These are phyloP conservation scores for Pachyrhizus erosus DNA, from an alignment of 306 rosid genomes.

Conservation along the genomic window DNA sequence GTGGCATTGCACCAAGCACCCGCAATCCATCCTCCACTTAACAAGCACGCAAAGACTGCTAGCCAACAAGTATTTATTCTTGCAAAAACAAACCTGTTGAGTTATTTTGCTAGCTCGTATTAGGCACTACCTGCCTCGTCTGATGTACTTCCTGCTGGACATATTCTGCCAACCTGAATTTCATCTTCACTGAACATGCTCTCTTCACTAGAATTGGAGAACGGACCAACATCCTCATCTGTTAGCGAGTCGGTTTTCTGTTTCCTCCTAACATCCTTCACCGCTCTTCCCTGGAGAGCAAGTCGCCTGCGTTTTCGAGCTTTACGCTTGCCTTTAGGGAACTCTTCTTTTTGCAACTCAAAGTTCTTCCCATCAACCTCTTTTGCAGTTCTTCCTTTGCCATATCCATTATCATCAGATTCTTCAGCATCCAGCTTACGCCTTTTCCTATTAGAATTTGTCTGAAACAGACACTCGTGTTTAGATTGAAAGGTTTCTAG, in stretches of 20 bases:
- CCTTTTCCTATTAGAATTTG: constrained; percentile 85
- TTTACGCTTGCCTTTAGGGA: constrained; percentile 96
- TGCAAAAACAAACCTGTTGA: constrained; percentile 11
- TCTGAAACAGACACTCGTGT: constrained; percentile 56
- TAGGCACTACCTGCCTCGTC: constrained; percentile 68
- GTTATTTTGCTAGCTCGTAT: constrained; percentile 28
- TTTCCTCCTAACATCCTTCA: constrained; percentile 78
- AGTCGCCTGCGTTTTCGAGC: constrained; percentile 91
- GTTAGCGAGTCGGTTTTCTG: constrained; percentile 60
- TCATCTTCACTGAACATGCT: constrained; percentile 84
- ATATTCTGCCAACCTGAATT: constrained; percentile 61
- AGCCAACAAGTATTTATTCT: constrained; percentile 29
- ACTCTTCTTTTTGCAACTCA: constrained; percentile 80
- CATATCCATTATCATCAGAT: constrained; percentile 77
- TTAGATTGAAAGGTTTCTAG: constrained; percentile 35
- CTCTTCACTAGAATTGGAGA: constrained; percentile 83
- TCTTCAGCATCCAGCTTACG: constrained; percentile 89
- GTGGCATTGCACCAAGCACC: constrained; percentile 2
- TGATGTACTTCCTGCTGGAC: constrained; percentile 71
- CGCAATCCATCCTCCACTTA: constrained; percentile 21
- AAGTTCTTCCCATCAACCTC: constrained; percentile 77
- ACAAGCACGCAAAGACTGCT: constrained; percentile 33
- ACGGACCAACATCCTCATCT: constrained; percentile 70
- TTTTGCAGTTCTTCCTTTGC: constrained; percentile 64
- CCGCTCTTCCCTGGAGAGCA: constrained; percentile 90